A percentile compares a stretch with the other conserved stretches of the same genome.
phyloP scores from a whole-genome alignment of 2,329 filamentous ascomycete genomes.

The Cyphellophora europaea region DNA sequence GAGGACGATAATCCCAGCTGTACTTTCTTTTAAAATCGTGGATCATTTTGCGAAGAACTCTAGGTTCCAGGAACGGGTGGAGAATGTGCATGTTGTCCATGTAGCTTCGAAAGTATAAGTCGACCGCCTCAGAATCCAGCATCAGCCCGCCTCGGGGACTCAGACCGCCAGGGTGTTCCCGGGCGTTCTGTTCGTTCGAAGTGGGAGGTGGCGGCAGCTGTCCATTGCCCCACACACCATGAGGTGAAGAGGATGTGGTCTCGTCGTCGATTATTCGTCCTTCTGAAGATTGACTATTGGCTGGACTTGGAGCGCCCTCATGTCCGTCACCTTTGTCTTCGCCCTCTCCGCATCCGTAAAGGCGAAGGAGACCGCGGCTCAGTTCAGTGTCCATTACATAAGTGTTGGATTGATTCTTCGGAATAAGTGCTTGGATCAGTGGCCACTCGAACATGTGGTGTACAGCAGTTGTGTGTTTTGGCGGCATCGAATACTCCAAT shows the following conservation, averaged over 20 bases:
- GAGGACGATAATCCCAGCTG: slow-evolving; percentile 23
- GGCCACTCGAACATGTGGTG: slow-evolving; percentile 69
- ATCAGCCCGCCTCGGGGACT: slow-evolving; percentile 42
- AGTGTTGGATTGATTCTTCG: slow-evolving; percentile 26
- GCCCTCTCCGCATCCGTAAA: slow-evolving; percentile 74
- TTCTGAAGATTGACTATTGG: slow-evolving; percentile 25
- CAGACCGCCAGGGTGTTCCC: slow-evolving; percentile 37
- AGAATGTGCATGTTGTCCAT: slow-evolving; percentile 52
- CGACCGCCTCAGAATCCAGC: slow-evolving; percentile 42
- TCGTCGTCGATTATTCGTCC: slow-evolving; percentile 19
- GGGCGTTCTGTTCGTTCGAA: slow-evolving; percentile 12
- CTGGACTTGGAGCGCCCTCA: slow-evolving; percentile 30
- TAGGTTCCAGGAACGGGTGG: slow-evolving; percentile 54
- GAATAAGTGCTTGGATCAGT: slow-evolving; percentile 57
- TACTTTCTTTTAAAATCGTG: slow-evolving; percentile 41
- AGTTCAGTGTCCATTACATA: slow-evolving; percentile 73
- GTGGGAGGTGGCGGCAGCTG: slow-evolving; percentile 24
- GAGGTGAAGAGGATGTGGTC: slow-evolving; percentile 32
- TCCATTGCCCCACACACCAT: slow-evolving; percentile 43
- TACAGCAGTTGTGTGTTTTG: slow-evolving; percentile 83
- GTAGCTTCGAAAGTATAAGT: slow-evolving; percentile 45
- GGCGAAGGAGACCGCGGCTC: slow-evolving; percentile 60
- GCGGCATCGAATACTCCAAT: slow-evolving; percentile 62
- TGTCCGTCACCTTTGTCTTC: slow-evolving; percentile 46
- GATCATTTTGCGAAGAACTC: slow-evolving; percentile 43